Evolutionary conservation across 495 filamentous ascomycete species (phyloP).

Genomic region (Penicillium bovifimosum): DNA sequence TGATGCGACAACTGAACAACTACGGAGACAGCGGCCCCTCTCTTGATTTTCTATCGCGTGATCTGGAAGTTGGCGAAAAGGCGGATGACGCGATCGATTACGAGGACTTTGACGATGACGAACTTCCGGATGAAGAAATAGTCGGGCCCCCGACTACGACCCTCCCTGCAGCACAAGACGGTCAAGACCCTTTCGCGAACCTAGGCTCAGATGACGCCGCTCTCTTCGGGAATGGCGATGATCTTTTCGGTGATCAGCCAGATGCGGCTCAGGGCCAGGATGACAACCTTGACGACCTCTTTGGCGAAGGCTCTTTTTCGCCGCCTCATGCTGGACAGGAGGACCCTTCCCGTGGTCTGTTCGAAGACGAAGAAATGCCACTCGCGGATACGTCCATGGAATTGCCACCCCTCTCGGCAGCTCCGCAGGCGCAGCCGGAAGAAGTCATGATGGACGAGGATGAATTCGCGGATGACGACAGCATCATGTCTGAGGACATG

Average conservation of each 20-base stretch:
- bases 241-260: conserved; percentile 41
- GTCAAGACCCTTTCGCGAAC: conserved; percentile 22
- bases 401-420: conserved; percentile 18
- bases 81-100: conserved; percentile 80
- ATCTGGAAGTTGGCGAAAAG: conserved; percentile 62
- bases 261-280: conserved; percentile 22
- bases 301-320: conserved; percentile 46
- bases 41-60: conserved; percentile 42
- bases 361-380: conserved; percentile 32
- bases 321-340: conserved; percentile 34
- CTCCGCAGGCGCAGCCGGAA: conserved; percentile 26
- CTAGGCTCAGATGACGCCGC: conserved; percentile 48
- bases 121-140: conserved; percentile 63
- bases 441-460: conserved; percentile 32
- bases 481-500: conserved; percentile 38
- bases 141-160: conserved; percentile 6
- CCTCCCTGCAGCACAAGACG: conserved; percentile 11
- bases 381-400: conserved; percentile 23
- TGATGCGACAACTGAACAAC: conserved; percentile 46
- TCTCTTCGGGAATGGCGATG: conserved; percentile 34
- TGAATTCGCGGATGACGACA: conserved; percentile 29
- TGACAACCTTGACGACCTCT: conserved; percentile 49
- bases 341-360: conserved; percentile 37
- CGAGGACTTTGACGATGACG: conserved; percentile 75
- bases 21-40: conserved; percentile 30